Conservation (phyloP, 2,329 filamentous ascomycete species). For the Emydomyces testavorans region DNA sequence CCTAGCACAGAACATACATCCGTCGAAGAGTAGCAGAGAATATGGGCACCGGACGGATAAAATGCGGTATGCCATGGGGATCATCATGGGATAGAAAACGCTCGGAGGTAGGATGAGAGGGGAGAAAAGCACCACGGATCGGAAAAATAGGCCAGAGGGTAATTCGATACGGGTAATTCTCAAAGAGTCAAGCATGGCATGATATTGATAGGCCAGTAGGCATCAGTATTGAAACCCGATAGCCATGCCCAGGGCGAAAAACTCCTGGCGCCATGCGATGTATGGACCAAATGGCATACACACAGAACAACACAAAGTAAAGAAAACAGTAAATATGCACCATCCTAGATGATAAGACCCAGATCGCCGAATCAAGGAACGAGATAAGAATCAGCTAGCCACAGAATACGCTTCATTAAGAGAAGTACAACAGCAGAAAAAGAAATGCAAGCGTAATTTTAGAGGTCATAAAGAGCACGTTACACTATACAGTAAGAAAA, state of each 20-base stretch:
- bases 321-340: constrained; percentile 1
- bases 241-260: not conserved
- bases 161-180: not conserved
- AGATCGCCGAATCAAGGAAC: not conserved
- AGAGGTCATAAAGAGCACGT: not conserved
- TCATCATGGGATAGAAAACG: not conserved
- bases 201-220: not conserved
- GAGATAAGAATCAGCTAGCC: not conserved
- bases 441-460: not conserved
- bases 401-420: not conserved
- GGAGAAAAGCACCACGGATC: not conserved
- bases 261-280: constrained; percentile 4
- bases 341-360: not conserved
- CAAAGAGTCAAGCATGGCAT: not conserved
- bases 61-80: no score
- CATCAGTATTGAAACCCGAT: not conserved
- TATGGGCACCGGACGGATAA: no score
- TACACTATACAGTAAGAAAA: not conserved
- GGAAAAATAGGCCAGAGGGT: not conserved
- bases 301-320: not conserved
- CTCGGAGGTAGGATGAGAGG: not conserved
- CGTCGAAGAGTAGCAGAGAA: no score
- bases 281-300: not conserved
- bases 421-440: not conserved
- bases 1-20: no score